Evolutionary conservation across 306 rosid species (phyloP).

Genomic region (Delonix regia): DNA sequence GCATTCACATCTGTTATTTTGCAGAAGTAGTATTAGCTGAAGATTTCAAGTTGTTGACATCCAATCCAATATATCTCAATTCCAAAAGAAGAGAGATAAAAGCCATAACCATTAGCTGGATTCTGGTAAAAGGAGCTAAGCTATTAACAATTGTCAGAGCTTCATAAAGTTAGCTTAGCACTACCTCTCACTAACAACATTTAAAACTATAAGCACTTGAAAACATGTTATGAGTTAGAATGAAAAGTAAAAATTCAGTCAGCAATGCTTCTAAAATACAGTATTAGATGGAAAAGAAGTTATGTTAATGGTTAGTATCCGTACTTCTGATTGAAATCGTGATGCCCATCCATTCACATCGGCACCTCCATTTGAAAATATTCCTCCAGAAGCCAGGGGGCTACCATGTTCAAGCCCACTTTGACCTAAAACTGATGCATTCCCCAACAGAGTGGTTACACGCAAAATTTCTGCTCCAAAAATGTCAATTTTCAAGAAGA

Average conservation of each 20-base stretch:
- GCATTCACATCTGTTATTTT: slow-evolving; percentile 24
- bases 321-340: slow-evolving; percentile 99
- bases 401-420: slow-evolving; percentile 99
- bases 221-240: slow-evolving; percentile 71
- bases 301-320: slow-evolving; percentile 99
- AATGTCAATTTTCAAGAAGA: slow-evolving; percentile 99
- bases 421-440: slow-evolving; percentile 99
- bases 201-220: slow-evolving; percentile 61
- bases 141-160: slow-evolving; percentile 49
- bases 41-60: slow-evolving; percentile 30
- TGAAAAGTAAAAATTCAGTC: slow-evolving; percentile 67
- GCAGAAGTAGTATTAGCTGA: slow-evolving; percentile 17
- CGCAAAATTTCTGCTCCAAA: slow-evolving; percentile 99
- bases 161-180: slow-evolving; percentile 67
- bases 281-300: slow-evolving; percentile 92
- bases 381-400: slow-evolving; percentile 99
- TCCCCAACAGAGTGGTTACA: slow-evolving; percentile 99
- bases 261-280: slow-evolving; percentile 75
- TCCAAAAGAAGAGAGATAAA: slow-evolving; percentile 34
- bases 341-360: slow-evolving; percentile 94
- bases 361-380: slow-evolving; percentile 91
- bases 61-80: slow-evolving; percentile 30
- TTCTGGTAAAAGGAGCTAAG: slow-evolving; percentile 43
- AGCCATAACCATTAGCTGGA: slow-evolving; percentile 37
- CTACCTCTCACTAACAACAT: slow-evolving; percentile 64